Evolutionary conservation across 257 asterid species (phyloP).

Genomic region (Solanum gandarillasii): DNA sequence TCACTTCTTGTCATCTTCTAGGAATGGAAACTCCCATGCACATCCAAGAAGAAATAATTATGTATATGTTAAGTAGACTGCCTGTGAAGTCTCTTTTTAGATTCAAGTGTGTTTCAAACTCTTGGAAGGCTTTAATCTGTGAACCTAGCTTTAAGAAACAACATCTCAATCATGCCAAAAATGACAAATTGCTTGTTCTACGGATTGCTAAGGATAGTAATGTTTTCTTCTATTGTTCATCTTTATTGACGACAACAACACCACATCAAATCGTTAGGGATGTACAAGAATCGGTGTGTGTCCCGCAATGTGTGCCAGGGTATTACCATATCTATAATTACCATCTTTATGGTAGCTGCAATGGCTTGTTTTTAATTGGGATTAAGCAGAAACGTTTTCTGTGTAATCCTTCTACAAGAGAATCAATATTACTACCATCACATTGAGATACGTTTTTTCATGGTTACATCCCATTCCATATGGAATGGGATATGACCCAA

Average conservation of each 20-base stretch:
- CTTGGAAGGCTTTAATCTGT: neutral
- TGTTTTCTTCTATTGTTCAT: neutral
- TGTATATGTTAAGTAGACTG: neutral
- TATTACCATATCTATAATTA: neutral
- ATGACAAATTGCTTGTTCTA: neutral
- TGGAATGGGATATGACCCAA: neutral
- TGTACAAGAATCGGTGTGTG: neutral
- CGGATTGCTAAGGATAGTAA: neutral
- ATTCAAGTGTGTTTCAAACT: neutral
- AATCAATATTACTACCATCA: neutral
- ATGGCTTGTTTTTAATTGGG: neutral
- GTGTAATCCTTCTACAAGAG: neutral
- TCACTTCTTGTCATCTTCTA: neutral
- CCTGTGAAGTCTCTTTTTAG: neutral
- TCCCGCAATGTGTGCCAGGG: neutral
- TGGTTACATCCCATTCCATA: neutral
- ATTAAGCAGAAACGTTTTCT: neutral
- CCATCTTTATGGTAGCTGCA: neutral
- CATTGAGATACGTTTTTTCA: neutral
- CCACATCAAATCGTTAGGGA: neutral
- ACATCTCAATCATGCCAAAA: neutral
- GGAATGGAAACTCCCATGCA: neutral
- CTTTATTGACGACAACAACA: neutral
- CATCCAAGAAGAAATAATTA: neutral
- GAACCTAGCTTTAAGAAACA: neutral